phyloP scores from a whole-genome alignment of 148 eudicot genomes.

The Fallopia convolvulus region DNA sequence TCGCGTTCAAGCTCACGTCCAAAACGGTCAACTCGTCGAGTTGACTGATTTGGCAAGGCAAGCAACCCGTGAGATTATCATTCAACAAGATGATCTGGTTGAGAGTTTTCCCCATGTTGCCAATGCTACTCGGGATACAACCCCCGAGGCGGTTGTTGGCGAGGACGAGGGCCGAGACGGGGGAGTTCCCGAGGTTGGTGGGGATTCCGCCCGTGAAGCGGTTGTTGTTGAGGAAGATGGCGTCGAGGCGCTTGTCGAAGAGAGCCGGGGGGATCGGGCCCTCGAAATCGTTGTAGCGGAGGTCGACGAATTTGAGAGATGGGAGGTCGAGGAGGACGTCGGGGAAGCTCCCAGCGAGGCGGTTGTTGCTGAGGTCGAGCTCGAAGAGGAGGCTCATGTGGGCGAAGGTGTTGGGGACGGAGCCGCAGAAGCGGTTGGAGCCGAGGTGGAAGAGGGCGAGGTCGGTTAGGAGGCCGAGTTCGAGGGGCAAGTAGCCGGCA shows the following conservation, averaged over 20 bases:
- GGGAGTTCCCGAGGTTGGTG: conserved; percentile 66
- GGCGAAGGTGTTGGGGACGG: conserved; percentile 42
- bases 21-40: conserved; percentile 58
- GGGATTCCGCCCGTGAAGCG: conserved; percentile 62
- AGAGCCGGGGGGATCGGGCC: conserved; percentile 47
- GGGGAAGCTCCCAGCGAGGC: conserved; percentile 65
- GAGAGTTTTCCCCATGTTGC: conserved; percentile 59
- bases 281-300: conserved; percentile 78
- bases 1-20: conserved; percentile 58
- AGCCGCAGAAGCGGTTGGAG: conserved; percentile 85
- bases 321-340: conserved; percentile 45
- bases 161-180: conserved; percentile 75
- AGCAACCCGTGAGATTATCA: conserved; percentile 64
- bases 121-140: conserved; percentile 68
- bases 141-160: conserved; percentile 81
- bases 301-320: conserved; percentile 54
- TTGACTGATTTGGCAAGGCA: conserved; percentile 48
- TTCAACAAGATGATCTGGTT: conserved; percentile 58
- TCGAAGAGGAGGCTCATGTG: conserved; percentile 49
- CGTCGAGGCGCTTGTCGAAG: conserved; percentile 63
- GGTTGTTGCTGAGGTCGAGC: conserved; percentile 80
- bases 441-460: conserved; percentile 79
- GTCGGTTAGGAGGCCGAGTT: conserved; percentile 73
- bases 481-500: conserved; percentile 65
- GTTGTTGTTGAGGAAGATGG: conserved; percentile 70